Conservation (phyloP, 805 yeast genomes). For the Scheffersomyces stipitis region DNA sequence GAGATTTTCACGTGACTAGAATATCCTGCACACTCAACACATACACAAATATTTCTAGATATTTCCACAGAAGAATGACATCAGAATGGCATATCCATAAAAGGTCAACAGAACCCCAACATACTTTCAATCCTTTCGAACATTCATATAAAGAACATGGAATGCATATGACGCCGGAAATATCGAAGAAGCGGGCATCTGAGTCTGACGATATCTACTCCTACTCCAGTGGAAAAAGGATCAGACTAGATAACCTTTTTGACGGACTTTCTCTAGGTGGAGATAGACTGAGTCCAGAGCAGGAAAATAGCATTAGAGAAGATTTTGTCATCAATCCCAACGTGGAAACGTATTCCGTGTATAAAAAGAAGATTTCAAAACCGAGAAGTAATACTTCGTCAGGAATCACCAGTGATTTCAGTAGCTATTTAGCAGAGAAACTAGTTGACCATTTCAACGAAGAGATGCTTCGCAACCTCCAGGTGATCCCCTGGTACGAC, state of each 20-base stretch:
- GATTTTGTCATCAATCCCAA: constrained; percentile 13
- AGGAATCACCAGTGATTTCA: constrained; percentile 8
- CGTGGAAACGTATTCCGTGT: constrained; percentile 9
- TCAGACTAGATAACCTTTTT: constrained; percentile 31
- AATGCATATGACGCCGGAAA: too few relatives aligned
- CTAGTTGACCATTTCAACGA: constrained; percentile 22
- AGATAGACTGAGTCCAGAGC: constrained; percentile 20
- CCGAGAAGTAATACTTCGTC: constrained; percentile 1
- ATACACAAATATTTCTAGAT: too few relatives aligned
- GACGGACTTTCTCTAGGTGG: constrained; percentile 19
- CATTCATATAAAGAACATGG: too few relatives aligned
- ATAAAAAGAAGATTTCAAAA: constrained; percentile 6
- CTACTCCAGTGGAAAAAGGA: constrained; percentile 30
- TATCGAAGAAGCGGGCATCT: too few relatives aligned
- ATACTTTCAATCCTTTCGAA: too few relatives aligned
- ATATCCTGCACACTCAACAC: too few relatives aligned
- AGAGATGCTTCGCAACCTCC: constrained; percentile 14
- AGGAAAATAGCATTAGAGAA: constrained; percentile 4
- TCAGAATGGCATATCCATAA: too few relatives aligned
- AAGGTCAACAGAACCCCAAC: too few relatives aligned
- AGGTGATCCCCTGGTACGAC: constrained; percentile 25
- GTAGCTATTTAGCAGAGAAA: constrained; percentile 21
- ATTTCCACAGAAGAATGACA: too few relatives aligned
- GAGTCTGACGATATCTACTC: too few relatives aligned
- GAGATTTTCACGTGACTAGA: too few relatives aligned